phyloP scores from a whole-genome alignment of 2,329 filamentous ascomycete species.

The Fusarium lateritium region DNA sequence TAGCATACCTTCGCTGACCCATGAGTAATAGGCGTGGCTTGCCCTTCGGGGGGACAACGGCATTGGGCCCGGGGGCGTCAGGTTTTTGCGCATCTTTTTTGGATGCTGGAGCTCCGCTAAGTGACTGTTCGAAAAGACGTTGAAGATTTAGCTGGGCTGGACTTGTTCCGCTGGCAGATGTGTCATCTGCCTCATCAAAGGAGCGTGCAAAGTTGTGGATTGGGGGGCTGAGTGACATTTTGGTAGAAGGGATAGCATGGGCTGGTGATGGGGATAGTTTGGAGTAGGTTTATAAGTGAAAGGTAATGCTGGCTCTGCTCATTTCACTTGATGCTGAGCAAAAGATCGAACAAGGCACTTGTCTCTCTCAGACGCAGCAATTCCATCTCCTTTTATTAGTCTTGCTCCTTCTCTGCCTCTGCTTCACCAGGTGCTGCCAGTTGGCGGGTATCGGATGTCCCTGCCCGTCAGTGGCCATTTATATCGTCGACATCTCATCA shows the following conservation, averaged over 20 bases:
- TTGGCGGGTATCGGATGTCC: slow-evolving; percentile 27
- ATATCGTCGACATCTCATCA: slow-evolving; percentile 20
- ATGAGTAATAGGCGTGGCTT: slow-evolving; percentile 93
- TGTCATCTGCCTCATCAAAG: slow-evolving; percentile 46
- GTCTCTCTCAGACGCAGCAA: not conserved
- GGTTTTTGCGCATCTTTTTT: slow-evolving; percentile 64
- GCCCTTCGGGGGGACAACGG: slow-evolving; percentile 66
- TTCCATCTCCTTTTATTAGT: slow-evolving; percentile 6
- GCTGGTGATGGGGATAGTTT: slow-evolving; percentile 10
- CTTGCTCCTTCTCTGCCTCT: not conserved
- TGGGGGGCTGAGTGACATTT: slow-evolving; percentile 55
- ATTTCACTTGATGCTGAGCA: slow-evolving; percentile 41
- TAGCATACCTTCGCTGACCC: slow-evolving; percentile 88
- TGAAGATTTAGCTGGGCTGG: slow-evolving; percentile 74
- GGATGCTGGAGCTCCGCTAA: slow-evolving; percentile 64
- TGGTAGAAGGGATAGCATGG: slow-evolving; percentile 1
- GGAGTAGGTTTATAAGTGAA: slow-evolving; percentile 9
- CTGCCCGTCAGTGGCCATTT: slow-evolving; percentile 27
- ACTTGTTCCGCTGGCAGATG: slow-evolving; percentile 61
- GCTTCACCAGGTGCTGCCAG: slow-evolving; percentile 24
- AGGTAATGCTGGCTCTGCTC: slow-evolving; percentile 23
- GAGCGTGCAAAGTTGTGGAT: slow-evolving; percentile 47
- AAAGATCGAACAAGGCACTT: not conserved
- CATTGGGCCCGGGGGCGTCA: slow-evolving; percentile 58
- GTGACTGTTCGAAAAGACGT: slow-evolving; percentile 74